phyloP scores from a whole-genome alignment of 352 stramenopile species.

The Pythium folliculosum region DNA sequence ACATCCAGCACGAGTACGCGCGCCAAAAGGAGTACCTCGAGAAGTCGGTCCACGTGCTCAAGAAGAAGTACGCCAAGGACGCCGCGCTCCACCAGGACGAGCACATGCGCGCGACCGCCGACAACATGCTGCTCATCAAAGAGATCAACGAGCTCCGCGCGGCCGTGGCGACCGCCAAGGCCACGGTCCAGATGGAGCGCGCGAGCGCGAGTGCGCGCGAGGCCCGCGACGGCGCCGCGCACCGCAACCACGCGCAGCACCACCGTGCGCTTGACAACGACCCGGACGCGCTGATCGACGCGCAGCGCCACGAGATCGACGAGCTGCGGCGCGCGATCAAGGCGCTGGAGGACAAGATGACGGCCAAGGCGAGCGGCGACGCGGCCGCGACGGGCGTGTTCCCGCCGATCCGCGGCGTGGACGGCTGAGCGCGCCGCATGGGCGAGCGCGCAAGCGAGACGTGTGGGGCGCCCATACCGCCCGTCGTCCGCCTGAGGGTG shows the following conservation, averaged over 20 bases:
- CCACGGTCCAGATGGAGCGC: slow-evolving; percentile 78
- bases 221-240: slow-evolving; percentile 6
- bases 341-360: slow-evolving; percentile 70
- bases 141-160: slow-evolving; percentile 93
- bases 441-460: no score
- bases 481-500: no score
- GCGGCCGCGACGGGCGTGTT: slow-evolving; percentile 28
- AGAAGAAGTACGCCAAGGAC: slow-evolving; percentile 87
- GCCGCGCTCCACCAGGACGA: slow-evolving; percentile 58
- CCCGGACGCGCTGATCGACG: slow-evolving; percentile 52
- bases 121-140: slow-evolving; percentile 91
- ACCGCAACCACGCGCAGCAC: slow-evolving; percentile 14
- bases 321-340: slow-evolving; percentile 80
- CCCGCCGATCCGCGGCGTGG: slow-evolving; percentile 46
- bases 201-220: slow-evolving; percentile 41
- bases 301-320: slow-evolving; percentile 68
- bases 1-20: slow-evolving; percentile 88
- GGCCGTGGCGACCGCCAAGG: slow-evolving; percentile 71
- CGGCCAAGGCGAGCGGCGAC: background rate
- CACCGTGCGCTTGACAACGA: slow-evolving; percentile 34
- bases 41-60: slow-evolving; percentile 89
- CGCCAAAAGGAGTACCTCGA: slow-evolving; percentile 93
- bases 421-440: slow-evolving; percentile 28
- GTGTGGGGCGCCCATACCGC: no score
- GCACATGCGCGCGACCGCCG: slow-evolving; percentile 63